phyloP scores from a whole-genome alignment of 306 rosid species.

The Medicago lupulina region DNA sequence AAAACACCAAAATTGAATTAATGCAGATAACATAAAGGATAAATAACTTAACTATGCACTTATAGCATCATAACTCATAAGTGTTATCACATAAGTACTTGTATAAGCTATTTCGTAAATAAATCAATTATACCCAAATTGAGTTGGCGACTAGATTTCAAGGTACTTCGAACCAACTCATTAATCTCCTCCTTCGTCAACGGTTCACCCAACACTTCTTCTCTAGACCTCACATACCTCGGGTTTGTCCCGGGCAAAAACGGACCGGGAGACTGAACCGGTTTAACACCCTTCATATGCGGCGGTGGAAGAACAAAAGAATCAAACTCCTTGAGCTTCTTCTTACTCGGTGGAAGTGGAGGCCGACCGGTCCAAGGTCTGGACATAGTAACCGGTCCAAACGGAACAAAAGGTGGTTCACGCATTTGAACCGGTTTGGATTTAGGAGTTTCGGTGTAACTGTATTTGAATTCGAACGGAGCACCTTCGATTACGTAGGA shows the following conservation, averaged over 20 bases:
- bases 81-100: neutral
- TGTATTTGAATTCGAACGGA: conserved; percentile 94
- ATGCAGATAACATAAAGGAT: neutral
- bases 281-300: conserved; percentile 80
- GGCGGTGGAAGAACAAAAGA: conserved; percentile 86
- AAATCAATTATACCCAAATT: conserved; percentile 52
- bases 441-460: conserved; percentile 93
- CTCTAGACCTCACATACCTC: conserved; percentile 66
- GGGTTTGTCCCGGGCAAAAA: conserved; percentile 74
- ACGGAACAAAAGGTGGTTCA: conserved; percentile 72
- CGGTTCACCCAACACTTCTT: conserved; percentile 80
- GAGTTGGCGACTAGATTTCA: conserved; percentile 62
- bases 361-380: conserved; percentile 90
- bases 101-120: neutral
- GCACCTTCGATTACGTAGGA: conserved; percentile 59
- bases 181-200: conserved; percentile 68
- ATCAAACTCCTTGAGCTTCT: conserved; percentile 75
- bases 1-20: conserved; percentile 26
- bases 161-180: conserved; percentile 53
- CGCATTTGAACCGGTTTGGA: conserved; percentile 74
- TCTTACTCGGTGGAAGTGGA: conserved; percentile 82
- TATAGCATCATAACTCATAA: neutral
- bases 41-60: neutral
- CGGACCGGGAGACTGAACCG: conserved; percentile 90
- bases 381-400: conserved; percentile 73